phyloP scores from a whole-genome alignment of 2,329 filamentous ascomycete species.

The Calonectria pseudoreteaudii region DNA sequence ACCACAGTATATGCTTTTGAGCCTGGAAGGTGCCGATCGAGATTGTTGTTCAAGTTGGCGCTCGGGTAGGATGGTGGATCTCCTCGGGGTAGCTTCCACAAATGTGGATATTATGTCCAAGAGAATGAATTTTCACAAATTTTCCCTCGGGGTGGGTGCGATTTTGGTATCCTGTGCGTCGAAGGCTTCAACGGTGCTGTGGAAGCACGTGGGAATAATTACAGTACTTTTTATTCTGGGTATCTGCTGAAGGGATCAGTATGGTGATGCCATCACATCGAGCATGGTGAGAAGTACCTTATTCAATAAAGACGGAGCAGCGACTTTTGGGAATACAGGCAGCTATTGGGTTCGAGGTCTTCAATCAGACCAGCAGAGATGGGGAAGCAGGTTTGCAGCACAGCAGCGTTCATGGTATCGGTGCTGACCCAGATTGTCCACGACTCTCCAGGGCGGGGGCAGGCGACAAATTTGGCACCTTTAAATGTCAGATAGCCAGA shows the following conservation, averaged over 20 bases:
- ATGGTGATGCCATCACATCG: background rate
- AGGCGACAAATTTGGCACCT: background rate
- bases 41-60: background rate
- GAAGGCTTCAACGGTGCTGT: background rate
- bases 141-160: background rate
- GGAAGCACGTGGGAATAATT: background rate
- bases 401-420: background rate
- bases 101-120: background rate
- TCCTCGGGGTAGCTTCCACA: background rate
- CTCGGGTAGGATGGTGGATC: background rate
- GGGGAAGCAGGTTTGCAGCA: background rate
- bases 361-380: background rate
- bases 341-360: background rate
- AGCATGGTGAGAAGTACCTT: background rate
- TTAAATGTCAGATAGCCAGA: background rate
- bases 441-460: background rate
- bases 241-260: background rate
- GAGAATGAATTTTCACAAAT: background rate
- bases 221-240: background rate
- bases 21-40: background rate
- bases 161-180: background rate
- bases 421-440: background rate
- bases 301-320: background rate
- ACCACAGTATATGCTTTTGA: background rate
- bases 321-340: background rate